A percentile compares a stretch with the other conserved stretches of the same genome.
Conservation (phyloP, 179 eudicot species). For the Silene noctiflora region DNA sequence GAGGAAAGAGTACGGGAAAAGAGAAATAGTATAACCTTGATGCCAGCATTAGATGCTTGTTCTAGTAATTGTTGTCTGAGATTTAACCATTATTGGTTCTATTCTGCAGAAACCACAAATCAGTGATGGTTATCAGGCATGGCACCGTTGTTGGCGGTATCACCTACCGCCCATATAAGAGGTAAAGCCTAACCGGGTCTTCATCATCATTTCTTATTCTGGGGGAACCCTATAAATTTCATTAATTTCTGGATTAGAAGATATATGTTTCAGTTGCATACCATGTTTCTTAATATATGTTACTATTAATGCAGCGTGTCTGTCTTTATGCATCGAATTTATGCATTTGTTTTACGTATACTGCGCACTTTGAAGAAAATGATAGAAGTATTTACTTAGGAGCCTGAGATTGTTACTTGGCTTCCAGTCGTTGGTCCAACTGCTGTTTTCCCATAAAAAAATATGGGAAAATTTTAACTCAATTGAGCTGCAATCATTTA, state of each 20-base stretch:
- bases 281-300: neutral
- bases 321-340: neutral
- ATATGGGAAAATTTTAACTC: neutral
- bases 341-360: neutral
- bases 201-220: constrained; percentile 13
- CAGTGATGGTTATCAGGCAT: constrained; percentile 81
- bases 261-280: neutral
- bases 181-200: constrained; percentile 39
- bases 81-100: neutral
- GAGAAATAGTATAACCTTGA: constrained; percentile 1
- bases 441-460: neutral
- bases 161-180: constrained; percentile 87
- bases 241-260: neutral
- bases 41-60: neutral
- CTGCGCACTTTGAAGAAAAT: neutral
- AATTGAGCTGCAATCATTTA: neutral
- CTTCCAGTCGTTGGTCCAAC: neutral
- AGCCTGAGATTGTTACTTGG: neutral
- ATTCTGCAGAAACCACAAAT: constrained; percentile 77
- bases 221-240: neutral
- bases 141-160: constrained; percentile 87
- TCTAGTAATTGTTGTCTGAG: constrained; percentile 6
- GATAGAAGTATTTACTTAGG: neutral
- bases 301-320: neutral
- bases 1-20: constrained; percentile 2